Base-by-base conservation (phyloP, 2,329 filamentous ascomycete genomes). In the Ophiosphaerella korrae region DNA sequence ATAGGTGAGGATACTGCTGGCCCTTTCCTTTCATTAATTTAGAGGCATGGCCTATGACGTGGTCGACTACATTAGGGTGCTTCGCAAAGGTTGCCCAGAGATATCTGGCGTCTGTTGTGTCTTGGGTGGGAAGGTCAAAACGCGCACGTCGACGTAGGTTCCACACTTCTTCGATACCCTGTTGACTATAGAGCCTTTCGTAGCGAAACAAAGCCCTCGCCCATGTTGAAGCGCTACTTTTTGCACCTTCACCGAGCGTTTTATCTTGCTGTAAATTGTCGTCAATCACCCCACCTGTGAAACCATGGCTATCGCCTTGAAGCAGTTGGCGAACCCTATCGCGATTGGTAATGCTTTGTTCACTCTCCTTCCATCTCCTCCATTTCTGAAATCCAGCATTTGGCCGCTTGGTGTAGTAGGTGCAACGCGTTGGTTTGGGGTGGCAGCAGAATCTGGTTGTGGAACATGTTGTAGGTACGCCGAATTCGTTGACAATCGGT, bases 21-120 rank as follows among this genome's bases (percentile, higher is more conserved):
- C 75, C 75, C 12, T 73, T 75, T 12, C 59, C 60, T 9, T 69
- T 58, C 50, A 75, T 72, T 11, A 83, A 48, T 2, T 74, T 59
- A 26, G 74, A 57, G 7, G 75, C 78, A 59, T 82, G 75, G 1
- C 67, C 53, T 11, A 76, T 63, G 8, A 81, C 55, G 9, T 72
- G 60, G 5, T 66, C 33, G 2, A 80, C 59, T 2, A 79, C 56
- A 6, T 60, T 35, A 7, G 57, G 49, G 32, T 76, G 51, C 43
- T 71, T 68, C 39, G 82, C 55, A 41, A 82, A 77, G 0, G 70
- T 74, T 0, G 64, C 63, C 81, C 81, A 83, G 6, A 83, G 53
- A 11, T 64, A 65, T 7, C 74, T 65, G 14, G 78, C 76, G 4
- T 75, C 57, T n/a, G 53, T 45, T 13, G 60, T 66, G 14, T 75